Percentiles rank a stretch among this genome's conserved stretches.
Evolutionary conservation across 225 moss, liverwort and hornwort genomes (phyloP).

Genomic region (Sphagnum tenellum): DNA sequence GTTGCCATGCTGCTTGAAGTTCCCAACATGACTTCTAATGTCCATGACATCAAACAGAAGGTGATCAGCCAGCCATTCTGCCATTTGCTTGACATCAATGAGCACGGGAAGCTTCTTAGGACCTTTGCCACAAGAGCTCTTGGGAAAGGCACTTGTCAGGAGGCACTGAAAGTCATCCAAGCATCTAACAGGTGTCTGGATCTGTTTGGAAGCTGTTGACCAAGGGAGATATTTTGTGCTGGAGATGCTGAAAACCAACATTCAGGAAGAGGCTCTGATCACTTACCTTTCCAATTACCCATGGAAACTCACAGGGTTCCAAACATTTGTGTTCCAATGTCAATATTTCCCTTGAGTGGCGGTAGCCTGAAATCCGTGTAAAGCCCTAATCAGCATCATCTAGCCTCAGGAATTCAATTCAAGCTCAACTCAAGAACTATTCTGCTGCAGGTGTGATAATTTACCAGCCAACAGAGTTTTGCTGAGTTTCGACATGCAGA

Average conservation of each 20-base stretch:
- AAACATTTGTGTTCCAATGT: too few species aligned
- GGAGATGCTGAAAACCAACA: constrained; percentile 47
- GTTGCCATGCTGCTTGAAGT: constrained; percentile 92
- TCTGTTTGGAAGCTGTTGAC: constrained; percentile 14
- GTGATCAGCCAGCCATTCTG: constrained; percentile 94
- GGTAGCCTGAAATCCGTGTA: too few species aligned
- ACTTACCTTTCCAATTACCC: constrained; percentile 61
- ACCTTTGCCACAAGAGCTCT: constrained; percentile 78
- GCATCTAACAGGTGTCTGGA: constrained; percentile 77
- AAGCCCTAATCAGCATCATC: too few species aligned
- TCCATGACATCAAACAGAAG: constrained; percentile 88
- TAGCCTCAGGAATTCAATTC: too few species aligned
- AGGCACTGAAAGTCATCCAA: constrained; percentile 77
- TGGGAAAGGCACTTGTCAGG: constrained; percentile 77
- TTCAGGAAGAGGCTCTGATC: constrained; percentile 85
- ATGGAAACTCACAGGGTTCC: too few species aligned
- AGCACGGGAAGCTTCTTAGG: constrained; percentile 30
- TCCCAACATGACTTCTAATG: constrained; percentile 92
- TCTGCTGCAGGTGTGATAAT: too few species aligned
- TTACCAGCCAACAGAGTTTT: too few species aligned
- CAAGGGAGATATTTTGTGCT: too few species aligned
- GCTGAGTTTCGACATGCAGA: too few species aligned
- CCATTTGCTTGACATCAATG: constrained; percentile 82
- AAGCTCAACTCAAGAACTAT: too few species aligned
- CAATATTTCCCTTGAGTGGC: too few species aligned